Evolutionary conservation across 2,329 filamentous ascomycete genomes (phyloP).

Genomic region (Ceratocystis alfenasii): DNA sequence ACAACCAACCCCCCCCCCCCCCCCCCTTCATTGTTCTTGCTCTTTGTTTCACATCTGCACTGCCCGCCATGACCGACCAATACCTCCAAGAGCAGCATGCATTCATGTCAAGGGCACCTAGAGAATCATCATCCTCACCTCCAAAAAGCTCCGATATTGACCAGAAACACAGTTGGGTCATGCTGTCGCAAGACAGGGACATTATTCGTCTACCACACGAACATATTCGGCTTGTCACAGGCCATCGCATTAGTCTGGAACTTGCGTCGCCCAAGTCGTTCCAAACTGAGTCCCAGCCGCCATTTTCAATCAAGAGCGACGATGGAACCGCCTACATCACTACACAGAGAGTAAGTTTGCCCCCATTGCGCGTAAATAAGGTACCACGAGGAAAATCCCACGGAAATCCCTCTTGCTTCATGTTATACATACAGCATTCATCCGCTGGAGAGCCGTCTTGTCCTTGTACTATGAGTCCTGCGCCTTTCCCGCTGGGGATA

Average conservation of each 20-base stretch:
- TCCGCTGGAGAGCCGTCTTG: not conserved
- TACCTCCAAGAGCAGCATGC: slow-evolving; percentile 35
- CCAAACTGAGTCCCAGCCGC: slow-evolving; percentile 36
- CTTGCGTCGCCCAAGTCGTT: slow-evolving; percentile 59
- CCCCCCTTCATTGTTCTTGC: not conserved
- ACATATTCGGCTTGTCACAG: slow-evolving; percentile 66
- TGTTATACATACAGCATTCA: not conserved
- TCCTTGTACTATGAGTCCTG: not conserved
- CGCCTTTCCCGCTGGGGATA: not conserved
- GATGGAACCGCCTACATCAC: slow-evolving; percentile 69
- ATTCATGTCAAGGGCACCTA: slow-evolving; percentile 23
- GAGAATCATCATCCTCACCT: slow-evolving; percentile 12
- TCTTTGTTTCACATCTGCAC: not conserved
- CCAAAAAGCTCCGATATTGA: slow-evolving; percentile 35
- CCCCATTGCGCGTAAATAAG: not conserved
- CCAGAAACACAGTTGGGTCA: slow-evolving; percentile 64
- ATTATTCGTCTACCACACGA: slow-evolving; percentile 82
- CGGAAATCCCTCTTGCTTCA: not conserved
- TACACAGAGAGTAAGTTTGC: slow-evolving; percentile 59
- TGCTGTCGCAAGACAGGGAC: slow-evolving; percentile 61
- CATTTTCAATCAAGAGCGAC: slow-evolving; percentile 45
- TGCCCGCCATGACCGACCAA: slow-evolving; percentile 33
- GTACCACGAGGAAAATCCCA: not conserved
- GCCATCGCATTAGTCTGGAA: slow-evolving; percentile 64
- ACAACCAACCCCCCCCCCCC: not conserved